Base-by-base conservation (phyloP, 371 early-diverging fungal species). In the Coemansia sp. region DNA sequence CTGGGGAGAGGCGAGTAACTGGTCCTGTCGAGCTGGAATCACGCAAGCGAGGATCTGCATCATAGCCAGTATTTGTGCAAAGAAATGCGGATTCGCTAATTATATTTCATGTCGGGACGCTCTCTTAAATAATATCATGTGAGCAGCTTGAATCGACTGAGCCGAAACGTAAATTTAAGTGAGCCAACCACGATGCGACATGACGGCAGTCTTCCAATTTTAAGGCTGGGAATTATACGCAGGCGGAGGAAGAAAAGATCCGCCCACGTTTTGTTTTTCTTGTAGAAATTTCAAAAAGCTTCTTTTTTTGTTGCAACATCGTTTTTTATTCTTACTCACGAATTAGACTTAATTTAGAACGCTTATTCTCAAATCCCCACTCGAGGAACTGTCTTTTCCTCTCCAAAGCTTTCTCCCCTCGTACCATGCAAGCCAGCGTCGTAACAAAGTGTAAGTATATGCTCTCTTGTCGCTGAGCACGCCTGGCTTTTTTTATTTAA, bases 371-470 rank as follows among this genome's bases (percentile, higher is more conserved):
- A 11, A 59, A n/a, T 16, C n/a, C 37, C 37, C 37, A 33, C 59
- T 51, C 23, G 20, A 20, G 30, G 42, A 37, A 48, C 59, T 42
- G 42, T 62, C 21, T 26, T 59, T 56, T 50, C 58, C 37, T 59
- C 21, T 44, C 33, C 33, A 53, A 44, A 28, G 25, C 25, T 18
- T 52, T 33, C 52, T 48, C 37, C 16, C 33, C 37, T 33, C 48
- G 7, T 51, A 30, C n/a, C 59, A 44, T 61, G 50, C 54, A 56
- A 26, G 37, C 61, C 50, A 53, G 40, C 63, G 51, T 51, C 54
- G 21, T 18, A 21, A 20, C 62, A 62, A 63, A 63, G 63, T 42
- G 63, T 63, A 63, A 63, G 63, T 63, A 51, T 25, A 33, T 33
- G 37, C 37, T 33, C 33, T 33, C 30, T 25, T 23, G 28, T 14